Evolutionary conservation across 2,329 filamentous ascomycete genomes (phyloP).

Genomic region (Paraconiothyrium sp.): DNA sequence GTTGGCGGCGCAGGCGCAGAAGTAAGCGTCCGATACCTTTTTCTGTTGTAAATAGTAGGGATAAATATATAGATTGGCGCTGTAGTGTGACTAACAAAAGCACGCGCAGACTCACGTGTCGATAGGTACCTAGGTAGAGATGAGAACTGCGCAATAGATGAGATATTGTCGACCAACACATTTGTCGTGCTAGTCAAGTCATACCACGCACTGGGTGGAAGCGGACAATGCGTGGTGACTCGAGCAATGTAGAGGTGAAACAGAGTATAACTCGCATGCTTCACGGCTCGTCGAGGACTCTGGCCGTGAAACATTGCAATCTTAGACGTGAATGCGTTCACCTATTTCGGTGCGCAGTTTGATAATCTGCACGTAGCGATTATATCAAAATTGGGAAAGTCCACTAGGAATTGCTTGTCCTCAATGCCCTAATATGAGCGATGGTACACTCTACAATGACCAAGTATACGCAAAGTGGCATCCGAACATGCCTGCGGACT

Average conservation of each 20-base stretch:
- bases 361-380: neutral
- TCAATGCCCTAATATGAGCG: too few relatives aligned
- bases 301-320: neutral
- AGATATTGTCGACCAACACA: too few relatives aligned
- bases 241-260: neutral
- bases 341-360: neutral
- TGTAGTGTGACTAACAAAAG: too few relatives aligned
- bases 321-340: neutral
- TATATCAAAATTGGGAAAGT: too few relatives aligned
- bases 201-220: too few relatives aligned
- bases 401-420: too few relatives aligned
- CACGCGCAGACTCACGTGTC: neutral
- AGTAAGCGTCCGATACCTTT: neutral
- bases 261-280: neutral
- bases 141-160: neutral
- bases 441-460: neutral
- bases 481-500: neutral
- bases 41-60: constrained; percentile 1
- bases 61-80: too few relatives aligned
- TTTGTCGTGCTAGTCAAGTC: too few relatives aligned
- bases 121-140: neutral
- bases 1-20: constrained; percentile 5
- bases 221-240: neutral
- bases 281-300: neutral
- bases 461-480: neutral